Percentiles rank a stretch among this genome's conserved stretches.
These are phyloP conservation scores for Hypoxylon sp. DNA, from an alignment of 2,329 filamentous ascomycete species.

Conservation along the genomic window DNA sequence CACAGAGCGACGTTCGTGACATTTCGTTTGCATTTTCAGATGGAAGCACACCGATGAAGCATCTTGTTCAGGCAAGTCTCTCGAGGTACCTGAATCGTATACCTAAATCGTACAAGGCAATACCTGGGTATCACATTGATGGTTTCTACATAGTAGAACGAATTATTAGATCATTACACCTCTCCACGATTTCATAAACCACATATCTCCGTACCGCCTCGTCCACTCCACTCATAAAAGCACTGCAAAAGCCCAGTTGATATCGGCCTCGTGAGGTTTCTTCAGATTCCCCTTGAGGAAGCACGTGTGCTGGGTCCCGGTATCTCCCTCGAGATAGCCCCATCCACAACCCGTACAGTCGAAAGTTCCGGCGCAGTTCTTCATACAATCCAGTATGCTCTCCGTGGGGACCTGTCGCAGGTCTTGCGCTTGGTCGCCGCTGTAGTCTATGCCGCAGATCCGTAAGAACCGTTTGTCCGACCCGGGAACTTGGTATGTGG, in stretches of 20 bases:
- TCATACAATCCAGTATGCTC: conserved; percentile 60
- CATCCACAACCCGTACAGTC: conserved; percentile 60
- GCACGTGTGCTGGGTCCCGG: conserved; percentile 56
- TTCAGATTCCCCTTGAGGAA: conserved; percentile 59
- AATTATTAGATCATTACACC: conserved; percentile 16
- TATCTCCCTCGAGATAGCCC: conserved; percentile 59
- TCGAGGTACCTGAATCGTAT: too few relatives aligned
- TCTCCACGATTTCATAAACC: neutral
- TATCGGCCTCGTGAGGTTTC: conserved; percentile 49
- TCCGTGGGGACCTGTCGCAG: conserved; percentile 54
- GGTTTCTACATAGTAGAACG: conserved; percentile 15
- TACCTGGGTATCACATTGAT: conserved; percentile 20
- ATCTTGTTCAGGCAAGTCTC: too few relatives aligned
- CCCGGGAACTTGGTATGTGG: conserved; percentile 57
- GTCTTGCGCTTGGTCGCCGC: conserved; percentile 50
- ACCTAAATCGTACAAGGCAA: too few relatives aligned
- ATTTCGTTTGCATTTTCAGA: neutral
- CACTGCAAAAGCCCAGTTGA: conserved; percentile 60
- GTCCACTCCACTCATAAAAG: conserved; percentile 48
- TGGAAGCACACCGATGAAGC: too few relatives aligned
- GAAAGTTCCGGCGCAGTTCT: conserved; percentile 56
- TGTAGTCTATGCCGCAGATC: conserved; percentile 62
- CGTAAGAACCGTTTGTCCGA: conserved; percentile 58
- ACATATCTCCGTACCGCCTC: neutral
- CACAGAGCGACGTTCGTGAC: too few relatives aligned